Base-by-base conservation (phyloP, 768 basidiomycete species). In the Cantharellus cinnabarinus region DNA sequence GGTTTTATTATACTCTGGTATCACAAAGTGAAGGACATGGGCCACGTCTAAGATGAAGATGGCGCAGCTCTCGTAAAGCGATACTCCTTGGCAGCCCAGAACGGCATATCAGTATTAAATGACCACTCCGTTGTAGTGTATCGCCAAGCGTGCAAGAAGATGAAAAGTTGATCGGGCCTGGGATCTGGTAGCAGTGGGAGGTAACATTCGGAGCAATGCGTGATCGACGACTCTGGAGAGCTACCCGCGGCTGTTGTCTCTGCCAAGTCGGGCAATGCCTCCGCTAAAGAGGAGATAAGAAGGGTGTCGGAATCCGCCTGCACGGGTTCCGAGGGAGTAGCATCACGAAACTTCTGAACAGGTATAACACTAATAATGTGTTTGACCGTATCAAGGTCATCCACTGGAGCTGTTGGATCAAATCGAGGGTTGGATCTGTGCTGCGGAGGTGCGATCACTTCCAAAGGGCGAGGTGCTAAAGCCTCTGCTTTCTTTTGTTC, bases 131-230 rank as follows among this genome's bases (percentile, higher is more conserved):
- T 81, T 7, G 83, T 83, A 55, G 82, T 85, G 70, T 91, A 97
- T 64, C 78, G 77, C 66, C 86, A 69, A 37, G 95, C 93, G 66
- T 99, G 95, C 66, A 99, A 71, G 71, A 93, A 99, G 64, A 99
- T 98, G 70, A 89, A 97, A 59, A 98, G 73, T 62, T 81, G 81
- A 68, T 91, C 89, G 2, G 93, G 91, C 66, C 79, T 80, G 2
- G 94, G 95, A 70, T 99, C 95, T 5, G 90, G 89, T 60, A 91
- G 82, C 35, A 97, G 71, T 14, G 95, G 95, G 52, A 95, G 74
- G 69, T 86, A 97, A 68, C 94, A 99, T 67, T 89, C 87, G 1
- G 78, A 74, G 68, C 94, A 99, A 71, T 89, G 95, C 20, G 20
- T 76, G 1, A 29, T 29, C 20, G 20, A 29, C 20, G 20, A 29